Evolutionary conservation across 1,284 basidiomycete genomes (phyloP), one percentile per base, ranked within the genome.

Genomic region (Malassezia furfur): DNA sequence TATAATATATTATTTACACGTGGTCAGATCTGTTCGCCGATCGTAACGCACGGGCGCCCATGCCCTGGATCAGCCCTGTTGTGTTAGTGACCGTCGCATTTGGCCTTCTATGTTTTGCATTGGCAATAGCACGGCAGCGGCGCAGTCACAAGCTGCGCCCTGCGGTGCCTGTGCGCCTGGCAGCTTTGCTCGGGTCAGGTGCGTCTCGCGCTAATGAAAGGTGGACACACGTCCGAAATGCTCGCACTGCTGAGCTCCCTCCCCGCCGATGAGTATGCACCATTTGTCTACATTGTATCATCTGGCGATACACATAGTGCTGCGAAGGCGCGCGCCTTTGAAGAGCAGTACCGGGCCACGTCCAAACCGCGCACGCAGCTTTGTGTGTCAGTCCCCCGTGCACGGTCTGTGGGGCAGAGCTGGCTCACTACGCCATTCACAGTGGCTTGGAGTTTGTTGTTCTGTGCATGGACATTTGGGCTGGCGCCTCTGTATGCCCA

Each of bases 181-280:
- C 78, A 11, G 77, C 83, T 47, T 82, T 84, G 66, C 78, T 84
- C 9, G 83, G 83, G 22, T 84, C 83, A 58, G 81, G 81, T 81
- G 39, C 51, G 76, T 68, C 22, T 14, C 19, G 10, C 30, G 32
- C n/a, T 30, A 22, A 40, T 19, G 12, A 10, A 64, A 91, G 93
- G 94, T 30, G 94, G 94, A 0, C 94, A 98, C 76, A 96, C 91
- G 6, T 84, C 83, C 60, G 94, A 99, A 79, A 85, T 87, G 58
- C 76, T 93, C 49, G 78, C 81, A 28, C 79, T 98, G 17, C 64
- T 88, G n/a, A 84, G 84, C 2, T 78, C 84, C 5, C 77, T 98
- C 37, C 84, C 93, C 69, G 84, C 85, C 54, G 68, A 78, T 15
- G 83, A 85, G 44, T 96, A 93, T 75, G 78, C 78, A 1, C 84